These are phyloP conservation scores for Talaromyces amestolkiae DNA, from an alignment of 2,329 filamentous ascomycete species.

Conservation along the genomic window DNA sequence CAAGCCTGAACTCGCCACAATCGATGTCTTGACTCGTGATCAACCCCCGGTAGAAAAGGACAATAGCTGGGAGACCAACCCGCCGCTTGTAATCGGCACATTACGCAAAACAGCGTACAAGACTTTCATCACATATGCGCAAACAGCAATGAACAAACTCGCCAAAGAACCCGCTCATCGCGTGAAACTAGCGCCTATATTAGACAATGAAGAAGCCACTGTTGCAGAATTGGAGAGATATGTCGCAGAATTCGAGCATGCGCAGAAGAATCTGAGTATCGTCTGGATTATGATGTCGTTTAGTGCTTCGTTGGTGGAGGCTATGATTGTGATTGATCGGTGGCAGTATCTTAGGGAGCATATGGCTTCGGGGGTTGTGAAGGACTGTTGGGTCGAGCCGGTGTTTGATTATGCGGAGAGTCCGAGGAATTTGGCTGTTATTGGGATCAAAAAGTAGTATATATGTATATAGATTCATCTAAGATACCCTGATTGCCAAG, in stretches of 20 bases:
- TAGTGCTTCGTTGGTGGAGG: conserved; percentile 83
- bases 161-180: conserved; percentile 59
- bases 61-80: conserved; percentile 52
- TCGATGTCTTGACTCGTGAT: conserved; percentile 24
- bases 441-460: conserved; percentile 67
- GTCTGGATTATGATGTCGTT: conserved; percentile 97
- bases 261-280: conserved; percentile 78
- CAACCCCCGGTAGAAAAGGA: not conserved
- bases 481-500: conserved; percentile 1
- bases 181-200: conserved; percentile 61
- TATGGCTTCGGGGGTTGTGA: conserved; percentile 55
- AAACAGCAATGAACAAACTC: conserved; percentile 76
- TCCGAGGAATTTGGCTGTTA: conserved; percentile 87
- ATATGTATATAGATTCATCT: not conserved
- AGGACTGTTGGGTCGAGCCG: conserved; percentile 82
- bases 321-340: conserved; percentile 82
- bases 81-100: conserved; percentile 79
- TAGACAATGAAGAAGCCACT: conserved; percentile 59
- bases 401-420: conserved; percentile 87
- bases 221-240: conserved; percentile 75
- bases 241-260: conserved; percentile 59
- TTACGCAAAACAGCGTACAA: conserved; percentile 76
- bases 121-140: conserved; percentile 73
- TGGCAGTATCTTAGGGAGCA: conserved; percentile 87
- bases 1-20: conserved; percentile 45